Evolutionary conservation across 768 basidiomycete genomes (phyloP).

Genomic region (Stropharia rugosoannulata): DNA sequence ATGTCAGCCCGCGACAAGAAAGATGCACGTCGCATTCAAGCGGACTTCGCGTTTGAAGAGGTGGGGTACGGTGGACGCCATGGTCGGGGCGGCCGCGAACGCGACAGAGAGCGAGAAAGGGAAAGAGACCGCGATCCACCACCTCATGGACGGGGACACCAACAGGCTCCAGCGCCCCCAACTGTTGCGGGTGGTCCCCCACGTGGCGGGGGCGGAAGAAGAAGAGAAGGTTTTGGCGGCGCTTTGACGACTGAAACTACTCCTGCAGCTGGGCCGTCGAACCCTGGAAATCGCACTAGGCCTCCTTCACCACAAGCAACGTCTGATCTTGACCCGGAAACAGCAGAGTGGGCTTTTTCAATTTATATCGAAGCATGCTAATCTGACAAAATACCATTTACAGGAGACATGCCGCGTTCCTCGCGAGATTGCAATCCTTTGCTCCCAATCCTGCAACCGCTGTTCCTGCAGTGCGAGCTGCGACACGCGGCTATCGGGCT

Average conservation of each 20-base stretch:
- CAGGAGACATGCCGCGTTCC: conserved; percentile 69
- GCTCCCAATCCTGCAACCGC: conserved; percentile 59
- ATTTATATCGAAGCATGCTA: not conserved
- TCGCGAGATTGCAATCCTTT: conserved; percentile 58
- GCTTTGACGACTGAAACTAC: conserved; percentile 44
- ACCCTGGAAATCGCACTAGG: conserved; percentile 26
- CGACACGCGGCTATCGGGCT: conserved; percentile 73
- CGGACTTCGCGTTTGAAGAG: conserved; percentile 67
- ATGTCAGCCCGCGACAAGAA: conserved; percentile 71
- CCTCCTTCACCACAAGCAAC: conserved; percentile 40
- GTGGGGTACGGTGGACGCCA: conserved; percentile 35
- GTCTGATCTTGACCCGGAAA: conserved; percentile 51
- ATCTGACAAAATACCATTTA: conserved; percentile 1
- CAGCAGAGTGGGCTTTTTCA: conserved; percentile 46
- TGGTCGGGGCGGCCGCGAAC: conserved; percentile 39
- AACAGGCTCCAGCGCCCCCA: conserved; percentile 19
- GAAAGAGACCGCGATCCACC: conserved; percentile 41
- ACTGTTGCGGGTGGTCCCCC: conserved; percentile 13
- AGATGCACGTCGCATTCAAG: conserved; percentile 66
- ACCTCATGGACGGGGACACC: conserved; percentile 22
- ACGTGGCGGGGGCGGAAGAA: conserved; percentile 36
- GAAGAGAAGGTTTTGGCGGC: conserved; percentile 64
- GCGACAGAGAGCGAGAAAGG: conserved; percentile 20
- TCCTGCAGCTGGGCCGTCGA: conserved; percentile 13
- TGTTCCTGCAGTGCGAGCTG: conserved; percentile 63